phyloP scores from a whole-genome alignment of 2,329 filamentous ascomycete species.

The Metarhizium robertsii region DNA sequence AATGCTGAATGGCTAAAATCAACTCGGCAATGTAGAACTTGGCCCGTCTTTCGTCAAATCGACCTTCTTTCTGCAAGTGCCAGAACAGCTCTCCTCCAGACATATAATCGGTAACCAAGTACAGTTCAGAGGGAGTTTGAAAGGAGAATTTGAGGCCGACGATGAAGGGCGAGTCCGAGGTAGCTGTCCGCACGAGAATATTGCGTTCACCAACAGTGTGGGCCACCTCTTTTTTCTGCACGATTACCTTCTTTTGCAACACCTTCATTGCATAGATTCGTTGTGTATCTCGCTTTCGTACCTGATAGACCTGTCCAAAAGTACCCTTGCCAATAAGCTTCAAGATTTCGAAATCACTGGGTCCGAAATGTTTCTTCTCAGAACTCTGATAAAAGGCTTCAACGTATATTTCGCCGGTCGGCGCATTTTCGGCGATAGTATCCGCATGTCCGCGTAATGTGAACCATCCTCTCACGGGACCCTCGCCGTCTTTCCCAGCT shows the following conservation, averaged over 20 bases:
- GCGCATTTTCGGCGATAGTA: constrained; percentile 59
- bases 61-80: constrained; percentile 94
- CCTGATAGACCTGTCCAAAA: constrained; percentile 97
- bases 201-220: constrained; percentile 96
- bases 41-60: constrained; percentile 87
- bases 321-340: constrained; percentile 97
- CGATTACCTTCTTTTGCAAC: constrained; percentile 97
- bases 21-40: constrained; percentile 99
- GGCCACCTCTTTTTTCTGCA: constrained; percentile 98
- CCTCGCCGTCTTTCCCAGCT: constrained; percentile 55
- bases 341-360: constrained; percentile 90
- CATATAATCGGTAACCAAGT: constrained; percentile 99
- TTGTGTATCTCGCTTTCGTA: constrained; percentile 91
- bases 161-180: constrained; percentile 92
- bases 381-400: constrained; percentile 78
- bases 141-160: constrained; percentile 98
- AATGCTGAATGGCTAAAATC: constrained; percentile 86
- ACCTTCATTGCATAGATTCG: constrained; percentile 99
- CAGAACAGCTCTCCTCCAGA: constrained; percentile 97
- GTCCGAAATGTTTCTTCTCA: constrained; percentile 86
- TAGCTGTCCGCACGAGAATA: constrained; percentile 92
- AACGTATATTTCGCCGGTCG: constrained; percentile 82
- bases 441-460: constrained; percentile 66
- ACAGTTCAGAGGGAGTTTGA: constrained; percentile 92
- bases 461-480: constrained; percentile 77